Evolutionary conservation across 148 eudicot genomes (phyloP).

Genomic region (Rhododendron ovatum): DNA sequence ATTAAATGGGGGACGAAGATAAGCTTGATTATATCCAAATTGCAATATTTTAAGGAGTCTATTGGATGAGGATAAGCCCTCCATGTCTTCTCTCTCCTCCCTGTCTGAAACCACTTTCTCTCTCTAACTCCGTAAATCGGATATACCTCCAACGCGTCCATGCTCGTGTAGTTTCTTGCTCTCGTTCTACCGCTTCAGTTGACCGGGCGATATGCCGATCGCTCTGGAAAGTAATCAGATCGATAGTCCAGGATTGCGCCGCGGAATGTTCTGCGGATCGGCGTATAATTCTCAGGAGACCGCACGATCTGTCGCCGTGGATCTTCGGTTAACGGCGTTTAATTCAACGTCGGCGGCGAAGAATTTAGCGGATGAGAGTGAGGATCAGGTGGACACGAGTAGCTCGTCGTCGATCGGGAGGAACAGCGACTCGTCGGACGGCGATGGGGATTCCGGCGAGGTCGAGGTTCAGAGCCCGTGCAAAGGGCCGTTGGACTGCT

Average conservation of each 20-base stretch:
- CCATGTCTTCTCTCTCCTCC: background rate
- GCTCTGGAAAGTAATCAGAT: slow-evolving; percentile 31
- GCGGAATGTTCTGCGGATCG: slow-evolving; percentile 15
- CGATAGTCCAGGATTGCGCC: slow-evolving; percentile 22
- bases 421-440: slow-evolving; percentile 39
- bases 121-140: background rate
- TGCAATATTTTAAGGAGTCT: background rate
- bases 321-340: slow-evolving; percentile 15
- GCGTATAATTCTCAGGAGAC: slow-evolving; percentile 20
- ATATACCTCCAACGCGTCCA: background rate
- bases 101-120: background rate
- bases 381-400: slow-evolving; percentile 23
- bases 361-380: slow-evolving; percentile 7
- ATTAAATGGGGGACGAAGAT: background rate
- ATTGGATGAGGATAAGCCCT: slow-evolving; percentile 1
- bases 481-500: slow-evolving; percentile 39
- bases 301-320: slow-evolving; percentile 5
- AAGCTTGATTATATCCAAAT: background rate
- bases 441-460: slow-evolving; percentile 32
- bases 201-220: slow-evolving; percentile 26
- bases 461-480: slow-evolving; percentile 48
- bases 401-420: slow-evolving; percentile 54
- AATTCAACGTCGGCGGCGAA: background rate
- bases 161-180: background rate
- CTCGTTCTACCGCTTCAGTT: background rate